Evolutionary conservation across 2,329 filamentous ascomycete species (phyloP).

Genomic region (Penicillium olsonii): DNA sequence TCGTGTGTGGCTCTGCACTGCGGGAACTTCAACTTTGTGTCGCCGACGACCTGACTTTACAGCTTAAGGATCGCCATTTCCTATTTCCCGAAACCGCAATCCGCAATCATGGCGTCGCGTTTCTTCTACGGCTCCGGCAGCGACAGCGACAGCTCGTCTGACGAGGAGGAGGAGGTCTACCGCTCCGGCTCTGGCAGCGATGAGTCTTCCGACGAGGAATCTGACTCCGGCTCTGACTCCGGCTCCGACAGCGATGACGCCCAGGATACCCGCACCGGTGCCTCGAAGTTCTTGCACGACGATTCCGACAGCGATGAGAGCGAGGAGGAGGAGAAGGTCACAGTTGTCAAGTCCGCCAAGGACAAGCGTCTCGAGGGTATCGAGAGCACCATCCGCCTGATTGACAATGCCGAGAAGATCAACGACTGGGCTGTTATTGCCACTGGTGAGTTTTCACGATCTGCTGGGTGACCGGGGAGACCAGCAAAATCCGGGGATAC

Average conservation of each 20-base stretch:
- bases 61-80: constrained; percentile 22
- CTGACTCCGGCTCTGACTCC: constrained; percentile 53
- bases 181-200: constrained; percentile 66
- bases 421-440: constrained; percentile 95
- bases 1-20: constrained; percentile 41
- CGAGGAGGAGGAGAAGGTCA: constrained; percentile 82
- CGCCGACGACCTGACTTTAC: constrained; percentile 24
- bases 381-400: constrained; percentile 82
- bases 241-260: constrained; percentile 54
- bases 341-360: constrained; percentile 94
- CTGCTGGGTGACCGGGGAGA: not conserved
- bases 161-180: constrained; percentile 89
- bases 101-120: constrained; percentile 74
- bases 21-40: constrained; percentile 27
- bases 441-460: constrained; percentile 62
- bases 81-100: constrained; percentile 16
- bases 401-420: constrained; percentile 97
- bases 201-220: constrained; percentile 59
- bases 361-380: constrained; percentile 96
- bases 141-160: constrained; percentile 89
- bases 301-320: constrained; percentile 75
- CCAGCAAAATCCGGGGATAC: not conserved
- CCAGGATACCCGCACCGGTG: constrained; percentile 64
- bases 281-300: constrained; percentile 80
- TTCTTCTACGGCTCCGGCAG: constrained; percentile 97